A percentile compares a stretch with the other conserved stretches of the same genome.
phyloP scores from a whole-genome alignment of 305 asterid genomes.

The Solanum hybrid region DNA sequence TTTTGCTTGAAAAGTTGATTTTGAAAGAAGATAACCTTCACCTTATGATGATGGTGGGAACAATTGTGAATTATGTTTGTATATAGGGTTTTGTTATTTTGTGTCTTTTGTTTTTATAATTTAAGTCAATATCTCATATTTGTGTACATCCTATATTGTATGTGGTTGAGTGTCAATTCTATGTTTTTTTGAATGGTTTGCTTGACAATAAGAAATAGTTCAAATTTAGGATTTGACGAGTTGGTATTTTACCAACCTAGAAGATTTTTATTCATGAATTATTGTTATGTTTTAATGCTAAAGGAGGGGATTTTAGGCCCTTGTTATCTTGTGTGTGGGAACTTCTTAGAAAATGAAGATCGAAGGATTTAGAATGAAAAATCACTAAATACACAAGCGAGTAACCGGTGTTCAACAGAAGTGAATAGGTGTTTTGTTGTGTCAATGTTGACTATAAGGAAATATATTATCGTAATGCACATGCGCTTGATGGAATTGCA shows the following conservation, averaged over 20 bases:
- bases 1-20: background rate
- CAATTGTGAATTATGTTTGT: background rate
- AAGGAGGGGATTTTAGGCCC: background rate
- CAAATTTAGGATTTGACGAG: background rate
- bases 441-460: background rate
- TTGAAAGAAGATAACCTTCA: background rate
- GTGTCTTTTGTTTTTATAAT: background rate
- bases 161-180: background rate
- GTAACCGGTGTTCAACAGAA: background rate
- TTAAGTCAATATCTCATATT: background rate
- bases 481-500: background rate
- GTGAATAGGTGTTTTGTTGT: background rate
- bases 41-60: background rate
- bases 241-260: too few species aligned
- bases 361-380: background rate
- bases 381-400: background rate
- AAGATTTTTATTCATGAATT: background rate
- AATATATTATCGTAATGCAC: background rate
- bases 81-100: background rate
- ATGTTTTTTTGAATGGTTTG: background rate
- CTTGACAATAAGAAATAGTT: background rate
- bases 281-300: background rate
- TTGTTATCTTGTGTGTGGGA: background rate
- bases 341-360: too few species aligned
- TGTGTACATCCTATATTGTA: background rate